Evolutionary conservation across 2,329 filamentous ascomycete species (phyloP), one percentile per base, ranked within the genome.

Genomic region (Hymenoscyphus fructigenus): DNA sequence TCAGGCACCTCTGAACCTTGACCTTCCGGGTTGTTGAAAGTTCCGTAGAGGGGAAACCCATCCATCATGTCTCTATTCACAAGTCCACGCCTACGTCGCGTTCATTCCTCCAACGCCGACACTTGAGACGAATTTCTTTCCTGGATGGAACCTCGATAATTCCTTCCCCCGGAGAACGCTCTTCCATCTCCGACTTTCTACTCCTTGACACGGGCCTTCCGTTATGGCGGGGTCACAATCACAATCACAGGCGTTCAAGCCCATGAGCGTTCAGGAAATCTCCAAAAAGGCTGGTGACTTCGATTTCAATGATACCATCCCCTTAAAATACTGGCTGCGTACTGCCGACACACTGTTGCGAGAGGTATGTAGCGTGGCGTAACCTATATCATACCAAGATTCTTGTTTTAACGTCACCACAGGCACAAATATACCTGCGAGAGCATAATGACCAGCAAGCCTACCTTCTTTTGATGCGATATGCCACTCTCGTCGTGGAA

Each of bases 381-480:
- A 5, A 5, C 14, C 20, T 9, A 12, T 29, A n/a, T 15, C 5
- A 23, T 53, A 34, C 23, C 14, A 36, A 26, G 20, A 26, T 28
- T 5, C 2, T 26, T 9, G 34, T 50, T 32, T 9, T 15, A 60
- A 68, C 60, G 53, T 14, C 57, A 53, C 53, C 20, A 14, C 74
- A 97, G 91, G 93, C 92, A 23, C 84, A 87, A 60, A 92, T 94
- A 71, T 97, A 97, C 75, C 85, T 95, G 73, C 85, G 85, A 53
- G 94, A 98, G 77, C 89, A 90, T 73, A 93, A 97, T 78, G 87
- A 92, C 69, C 87, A 93, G 72, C 90, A 95, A 74, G 91, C 94
- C 4, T 99, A 96, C 77, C 85, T 97, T 62, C 87, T 98, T 65
- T 85, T 96, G n/a, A 92, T 95, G 75, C 88, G 95, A 71, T 93